Conservation (phyloP, 179 eudicot genomes). For the Vitellaria paradoxa region DNA sequence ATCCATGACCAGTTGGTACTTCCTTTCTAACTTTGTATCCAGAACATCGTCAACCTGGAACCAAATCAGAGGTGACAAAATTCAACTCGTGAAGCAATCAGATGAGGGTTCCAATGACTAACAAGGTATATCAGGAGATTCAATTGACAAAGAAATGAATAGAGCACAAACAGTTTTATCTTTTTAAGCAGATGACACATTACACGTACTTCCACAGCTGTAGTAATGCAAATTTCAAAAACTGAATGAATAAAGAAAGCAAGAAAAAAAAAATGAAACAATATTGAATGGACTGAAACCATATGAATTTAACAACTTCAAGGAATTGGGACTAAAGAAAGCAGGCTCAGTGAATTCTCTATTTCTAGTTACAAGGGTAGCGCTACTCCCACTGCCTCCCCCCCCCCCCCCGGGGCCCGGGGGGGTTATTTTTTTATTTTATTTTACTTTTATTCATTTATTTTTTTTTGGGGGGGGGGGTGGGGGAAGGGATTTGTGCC, state of each 20-base stretch:
- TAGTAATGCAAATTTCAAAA: too few species aligned
- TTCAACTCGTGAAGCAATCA: background rate
- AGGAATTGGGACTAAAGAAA: background rate
- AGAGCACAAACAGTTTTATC: background rate
- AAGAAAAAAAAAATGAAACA: too few species aligned
- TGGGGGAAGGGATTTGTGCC: background rate
- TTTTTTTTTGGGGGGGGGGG: background rate
- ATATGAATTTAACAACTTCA: too few species aligned
- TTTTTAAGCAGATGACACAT: background rate
- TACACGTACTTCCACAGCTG: background rate
- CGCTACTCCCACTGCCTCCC: background rate
- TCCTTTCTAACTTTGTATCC: conserved; percentile 69
- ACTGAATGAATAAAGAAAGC: too few species aligned
- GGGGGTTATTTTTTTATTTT: too few species aligned
- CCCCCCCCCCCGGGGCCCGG: too few species aligned
- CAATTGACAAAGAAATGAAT: background rate
- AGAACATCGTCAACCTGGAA: conserved; percentile 92
- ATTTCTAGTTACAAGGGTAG: background rate
- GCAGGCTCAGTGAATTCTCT: background rate
- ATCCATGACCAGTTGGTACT: conserved; percentile 75
- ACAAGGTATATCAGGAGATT: conserved; percentile 3
- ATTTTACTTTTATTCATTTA: too few species aligned
- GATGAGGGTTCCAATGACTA: background rate
- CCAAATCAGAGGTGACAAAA: conserved; percentile 10
- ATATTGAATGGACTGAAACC: too few species aligned